Base-by-base conservation (phyloP, 192 early-diverging fungal species). In the Podila horticola region DNA sequence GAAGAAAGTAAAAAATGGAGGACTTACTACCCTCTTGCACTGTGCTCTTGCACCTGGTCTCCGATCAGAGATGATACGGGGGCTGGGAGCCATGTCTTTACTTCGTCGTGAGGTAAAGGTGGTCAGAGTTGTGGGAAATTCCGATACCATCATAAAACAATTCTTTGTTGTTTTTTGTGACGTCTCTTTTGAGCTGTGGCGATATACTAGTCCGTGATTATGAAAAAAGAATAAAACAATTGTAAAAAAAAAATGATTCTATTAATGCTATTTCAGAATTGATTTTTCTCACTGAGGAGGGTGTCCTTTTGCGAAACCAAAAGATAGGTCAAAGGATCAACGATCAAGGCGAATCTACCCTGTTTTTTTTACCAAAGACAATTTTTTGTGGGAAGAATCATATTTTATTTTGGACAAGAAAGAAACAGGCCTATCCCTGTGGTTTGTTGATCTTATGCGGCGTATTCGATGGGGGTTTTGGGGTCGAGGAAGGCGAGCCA, bases 401-500 rank as follows among this genome's bases (percentile, higher is more conserved):
- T 45, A 45, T 15, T 36, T 15, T 45, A 45, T 45, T 45, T 45
- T 45, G 15, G 41, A 41, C 11, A 45, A 45, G 41, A 45, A 17
- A 41, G 7, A 0, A 41, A 13, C 34, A 45, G 13, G 41, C 41
- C 34, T 36, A 36, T 36, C 34, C 8, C 34, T 36, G 11, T 45
- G 41, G 41, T 17, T 45, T 45, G 12, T 36, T 8, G 34, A 28
- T 51, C 59, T 57, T 79, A 79, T 66, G 71, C 70, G 2, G 71
- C 38, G 24, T 81, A 69, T 64, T 87, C 83, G 1, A 76, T 10
- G 30, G 87, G 82, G 30, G 60, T 67, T 75, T 93, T 94, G 19
- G 89, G 88, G 33, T 91, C 90, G 62, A 97, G 72, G 82, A 99
- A 99, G 0, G 95, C 94, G 36, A 99, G 85, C 97, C 97, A 99